A percentile compares a stretch with the other conserved stretches of the same genome.
Conservation (phyloP, 164 flowering plant species). For the Akebia trifoliata region DNA sequence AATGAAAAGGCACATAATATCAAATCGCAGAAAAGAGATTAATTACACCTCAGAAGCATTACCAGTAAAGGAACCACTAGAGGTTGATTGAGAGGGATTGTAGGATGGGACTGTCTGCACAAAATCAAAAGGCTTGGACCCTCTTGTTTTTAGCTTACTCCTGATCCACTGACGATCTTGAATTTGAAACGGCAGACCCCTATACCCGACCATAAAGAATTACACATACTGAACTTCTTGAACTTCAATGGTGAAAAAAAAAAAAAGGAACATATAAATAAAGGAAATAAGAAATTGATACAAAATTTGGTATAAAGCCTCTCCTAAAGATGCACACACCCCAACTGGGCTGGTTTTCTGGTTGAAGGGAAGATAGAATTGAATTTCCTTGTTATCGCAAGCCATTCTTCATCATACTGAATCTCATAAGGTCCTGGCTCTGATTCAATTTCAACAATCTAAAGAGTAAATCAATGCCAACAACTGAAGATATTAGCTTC, state of each 20-base stretch:
- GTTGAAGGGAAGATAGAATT: slow-evolving; percentile 62
- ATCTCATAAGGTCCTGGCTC: slow-evolving; percentile 78
- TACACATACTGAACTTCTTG: neutral
- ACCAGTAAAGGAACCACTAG: slow-evolving; percentile 37
- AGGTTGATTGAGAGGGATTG: slow-evolving; percentile 38
- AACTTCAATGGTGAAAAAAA: neutral
- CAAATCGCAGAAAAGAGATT: neutral
- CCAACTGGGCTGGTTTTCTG: slow-evolving; percentile 29
- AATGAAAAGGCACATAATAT: no score
- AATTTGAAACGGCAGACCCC: slow-evolving; percentile 39
- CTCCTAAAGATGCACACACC: slow-evolving; percentile 32
- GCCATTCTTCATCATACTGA: slow-evolving; percentile 95
- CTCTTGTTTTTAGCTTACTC: slow-evolving; percentile 48
- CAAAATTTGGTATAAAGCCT: neutral
- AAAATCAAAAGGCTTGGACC: slow-evolving; percentile 76
- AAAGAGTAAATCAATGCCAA: slow-evolving; percentile 3
- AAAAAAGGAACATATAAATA: neutral
- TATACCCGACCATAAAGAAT: slow-evolving; percentile 18
- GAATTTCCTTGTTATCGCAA: slow-evolving; percentile 68
- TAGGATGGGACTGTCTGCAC: slow-evolving; percentile 50
- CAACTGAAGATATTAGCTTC: neutral
- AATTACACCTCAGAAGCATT: slow-evolving; percentile 11
- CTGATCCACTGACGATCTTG: slow-evolving; percentile 64
- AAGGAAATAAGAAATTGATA: neutral
- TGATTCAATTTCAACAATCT: slow-evolving; percentile 83